Evolutionary conservation across 2,329 filamentous ascomycete species (phyloP).

Genomic region (Orbilia quercus): DNA sequence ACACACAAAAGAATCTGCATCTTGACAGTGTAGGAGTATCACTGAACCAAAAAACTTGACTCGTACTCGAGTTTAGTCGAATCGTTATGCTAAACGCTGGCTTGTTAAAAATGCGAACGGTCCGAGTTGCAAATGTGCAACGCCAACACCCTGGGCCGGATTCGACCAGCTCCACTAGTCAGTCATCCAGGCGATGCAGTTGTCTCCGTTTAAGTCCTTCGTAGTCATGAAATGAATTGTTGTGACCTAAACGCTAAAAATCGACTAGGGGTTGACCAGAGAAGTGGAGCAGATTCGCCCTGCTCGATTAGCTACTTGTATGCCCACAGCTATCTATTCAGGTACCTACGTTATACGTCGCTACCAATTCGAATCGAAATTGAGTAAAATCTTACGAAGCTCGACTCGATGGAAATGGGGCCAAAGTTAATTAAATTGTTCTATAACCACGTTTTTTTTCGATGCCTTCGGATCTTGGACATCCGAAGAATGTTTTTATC

Average conservation of each 20-base stretch:
- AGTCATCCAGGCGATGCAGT: neutral
- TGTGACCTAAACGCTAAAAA: neutral
- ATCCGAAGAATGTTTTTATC: conserved; percentile 32
- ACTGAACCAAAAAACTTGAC: no score
- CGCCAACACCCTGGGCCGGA: conserved; percentile 19
- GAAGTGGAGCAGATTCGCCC: conserved; percentile 12
- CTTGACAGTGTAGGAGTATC: conserved; percentile 38
- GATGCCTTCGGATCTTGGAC: conserved; percentile 28
- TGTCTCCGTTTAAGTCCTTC: conserved; percentile 9
- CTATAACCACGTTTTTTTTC: conserved; percentile 17
- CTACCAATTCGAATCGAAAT: conserved; percentile 17
- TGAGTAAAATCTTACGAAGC: conserved; percentile 30
- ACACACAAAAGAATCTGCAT: conserved; percentile 14
- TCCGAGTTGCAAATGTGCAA: conserved; percentile 12
- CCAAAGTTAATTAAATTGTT: conserved; percentile 15
- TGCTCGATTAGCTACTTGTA: conserved; percentile 6
- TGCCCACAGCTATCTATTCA: neutral
- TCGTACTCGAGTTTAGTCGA: no score
- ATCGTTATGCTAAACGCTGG: no score
- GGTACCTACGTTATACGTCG: conserved; percentile 29
- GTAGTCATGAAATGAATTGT: neutral
- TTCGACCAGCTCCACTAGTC: conserved; percentile 14
- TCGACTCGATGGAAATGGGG: conserved; percentile 6
- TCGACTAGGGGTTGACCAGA: conserved; percentile 4
- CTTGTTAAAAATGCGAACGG: no score